Percentiles rank a stretch among this genome's conserved stretches.
Evolutionary conservation across 768 basidiomycete species (phyloP).

Genomic region (Tricholoma matsutake): DNA sequence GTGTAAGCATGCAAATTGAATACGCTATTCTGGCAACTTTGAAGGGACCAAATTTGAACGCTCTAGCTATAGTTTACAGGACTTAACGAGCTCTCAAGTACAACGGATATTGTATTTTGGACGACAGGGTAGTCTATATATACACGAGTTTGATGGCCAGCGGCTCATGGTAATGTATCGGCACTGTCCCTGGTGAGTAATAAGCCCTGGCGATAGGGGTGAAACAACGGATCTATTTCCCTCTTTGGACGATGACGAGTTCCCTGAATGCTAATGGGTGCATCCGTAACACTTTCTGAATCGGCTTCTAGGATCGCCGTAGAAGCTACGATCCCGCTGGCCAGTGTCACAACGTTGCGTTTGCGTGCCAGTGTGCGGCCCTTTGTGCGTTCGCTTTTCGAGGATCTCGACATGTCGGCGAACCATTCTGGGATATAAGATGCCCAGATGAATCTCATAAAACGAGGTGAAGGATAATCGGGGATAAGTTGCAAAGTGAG

Average conservation of each 20-base stretch:
- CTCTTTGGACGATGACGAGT: background rate
- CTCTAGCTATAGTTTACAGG: no score
- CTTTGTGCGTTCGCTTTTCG: background rate
- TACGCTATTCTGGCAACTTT: no score
- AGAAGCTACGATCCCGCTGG: background rate
- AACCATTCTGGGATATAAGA: background rate
- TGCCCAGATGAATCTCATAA: constrained; percentile 1
- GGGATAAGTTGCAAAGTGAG: constrained; percentile 2
- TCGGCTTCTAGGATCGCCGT: background rate
- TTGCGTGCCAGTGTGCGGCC: background rate
- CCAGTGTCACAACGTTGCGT: background rate
- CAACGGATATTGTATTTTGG: no score
- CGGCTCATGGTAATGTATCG: no score
- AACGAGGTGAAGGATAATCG: constrained; percentile 9
- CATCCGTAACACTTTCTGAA: background rate
- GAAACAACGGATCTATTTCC: background rate
- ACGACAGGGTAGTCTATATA: no score
- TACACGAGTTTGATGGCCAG: no score
- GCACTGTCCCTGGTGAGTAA: background rate
- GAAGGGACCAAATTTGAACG: no score
- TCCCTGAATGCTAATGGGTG: background rate
- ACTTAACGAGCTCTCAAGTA: no score
- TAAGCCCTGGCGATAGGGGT: background rate
- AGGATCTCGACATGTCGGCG: background rate
- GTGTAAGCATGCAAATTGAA: no score